Conservation (phyloP, 768 basidiomycete genomes). For the Gloeopeniophorella convolvens region DNA sequence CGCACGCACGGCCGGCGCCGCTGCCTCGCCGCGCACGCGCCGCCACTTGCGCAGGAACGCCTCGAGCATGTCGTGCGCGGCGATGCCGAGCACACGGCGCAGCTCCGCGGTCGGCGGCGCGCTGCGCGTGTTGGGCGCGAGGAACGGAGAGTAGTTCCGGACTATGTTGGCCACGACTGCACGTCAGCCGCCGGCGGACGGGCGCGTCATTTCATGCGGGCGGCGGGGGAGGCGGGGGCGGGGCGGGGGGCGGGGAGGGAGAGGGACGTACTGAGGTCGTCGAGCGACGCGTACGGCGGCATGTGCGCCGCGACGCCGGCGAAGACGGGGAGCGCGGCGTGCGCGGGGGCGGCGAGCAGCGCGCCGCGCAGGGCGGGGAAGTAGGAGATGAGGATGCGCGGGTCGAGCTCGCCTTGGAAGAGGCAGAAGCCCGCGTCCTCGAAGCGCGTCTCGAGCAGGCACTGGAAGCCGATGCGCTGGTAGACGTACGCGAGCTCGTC, state of each 20-base stretch:
- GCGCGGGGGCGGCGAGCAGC: slow-evolving; percentile 45
- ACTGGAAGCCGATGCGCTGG: slow-evolving; percentile 75
- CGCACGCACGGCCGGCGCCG: slow-evolving; percentile 19
- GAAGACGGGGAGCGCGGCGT: slow-evolving; percentile 62
- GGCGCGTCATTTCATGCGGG: slow-evolving; percentile 26
- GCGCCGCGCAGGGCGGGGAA: slow-evolving; percentile 70
- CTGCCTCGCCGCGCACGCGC: slow-evolving; percentile 36
- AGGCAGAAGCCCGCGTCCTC: slow-evolving; percentile 77
- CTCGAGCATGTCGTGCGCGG: slow-evolving; percentile 73
- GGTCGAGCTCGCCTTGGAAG: slow-evolving; percentile 76
- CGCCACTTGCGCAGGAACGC: slow-evolving; percentile 59
- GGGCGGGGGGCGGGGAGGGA: slow-evolving; percentile 6
- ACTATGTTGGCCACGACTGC: slow-evolving; percentile 86
- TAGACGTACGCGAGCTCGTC: slow-evolving; percentile 75
- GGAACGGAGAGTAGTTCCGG: slow-evolving; percentile 86
- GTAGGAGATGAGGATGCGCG: slow-evolving; percentile 73
- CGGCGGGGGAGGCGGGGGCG: slow-evolving; percentile 17
- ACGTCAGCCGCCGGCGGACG: slow-evolving; percentile 59
- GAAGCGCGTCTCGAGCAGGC: slow-evolving; percentile 73
- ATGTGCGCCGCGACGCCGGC: slow-evolving; percentile 69
- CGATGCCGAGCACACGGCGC: slow-evolving; percentile 50
- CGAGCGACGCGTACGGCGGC: slow-evolving; percentile 60
- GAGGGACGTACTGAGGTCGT: slow-evolving; percentile 76
- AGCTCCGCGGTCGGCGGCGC: slow-evolving; percentile 70
- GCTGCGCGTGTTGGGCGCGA: slow-evolving; percentile 58